Percentiles rank a stretch among this genome's conserved stretches.
Evolutionary conservation across 495 filamentous ascomycete genomes (phyloP).

Genomic region (Lophium mytilinum): DNA sequence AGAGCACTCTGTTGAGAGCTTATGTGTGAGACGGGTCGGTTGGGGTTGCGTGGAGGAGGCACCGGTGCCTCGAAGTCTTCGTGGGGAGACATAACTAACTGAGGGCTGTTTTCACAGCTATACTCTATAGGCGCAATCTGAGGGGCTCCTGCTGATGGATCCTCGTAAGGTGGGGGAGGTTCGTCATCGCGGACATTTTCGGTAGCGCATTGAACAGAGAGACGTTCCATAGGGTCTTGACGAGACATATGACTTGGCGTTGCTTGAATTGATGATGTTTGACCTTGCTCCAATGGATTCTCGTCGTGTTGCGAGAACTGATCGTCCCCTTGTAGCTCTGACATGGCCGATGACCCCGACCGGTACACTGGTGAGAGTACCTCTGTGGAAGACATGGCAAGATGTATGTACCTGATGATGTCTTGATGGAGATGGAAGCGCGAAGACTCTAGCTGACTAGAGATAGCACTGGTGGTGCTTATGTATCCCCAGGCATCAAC

Average conservation of each 20-base stretch:
- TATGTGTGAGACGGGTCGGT: neutral
- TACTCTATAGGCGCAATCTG: constrained; percentile 18
- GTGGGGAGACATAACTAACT: neutral
- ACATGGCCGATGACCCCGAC: too few relatives aligned
- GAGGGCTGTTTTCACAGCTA: constrained; percentile 18
- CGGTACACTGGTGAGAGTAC: too few relatives aligned
- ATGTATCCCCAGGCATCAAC: too few relatives aligned
- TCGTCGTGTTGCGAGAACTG: neutral
- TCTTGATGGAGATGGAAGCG: too few relatives aligned
- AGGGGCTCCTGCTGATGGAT: neutral
- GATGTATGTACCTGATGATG: too few relatives aligned
- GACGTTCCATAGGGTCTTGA: neutral
- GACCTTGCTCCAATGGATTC: constrained; percentile 1
- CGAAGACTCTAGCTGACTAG: too few relatives aligned
- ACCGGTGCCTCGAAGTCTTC: constrained; percentile 1
- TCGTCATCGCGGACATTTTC: constrained; percentile 6
- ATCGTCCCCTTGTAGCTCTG: neutral
- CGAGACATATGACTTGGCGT: constrained; percentile 1
- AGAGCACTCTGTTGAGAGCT: neutral
- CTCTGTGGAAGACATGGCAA: too few relatives aligned
- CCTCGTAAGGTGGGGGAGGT: constrained; percentile 20
- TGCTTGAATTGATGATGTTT: neutral
- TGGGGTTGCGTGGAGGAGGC: constrained; percentile 8
- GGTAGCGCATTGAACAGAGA: neutral
- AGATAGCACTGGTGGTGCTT: too few relatives aligned